Conservation (phyloP, 192 early-diverging fungal genomes). For the Entomortierella parvispora region DNA sequence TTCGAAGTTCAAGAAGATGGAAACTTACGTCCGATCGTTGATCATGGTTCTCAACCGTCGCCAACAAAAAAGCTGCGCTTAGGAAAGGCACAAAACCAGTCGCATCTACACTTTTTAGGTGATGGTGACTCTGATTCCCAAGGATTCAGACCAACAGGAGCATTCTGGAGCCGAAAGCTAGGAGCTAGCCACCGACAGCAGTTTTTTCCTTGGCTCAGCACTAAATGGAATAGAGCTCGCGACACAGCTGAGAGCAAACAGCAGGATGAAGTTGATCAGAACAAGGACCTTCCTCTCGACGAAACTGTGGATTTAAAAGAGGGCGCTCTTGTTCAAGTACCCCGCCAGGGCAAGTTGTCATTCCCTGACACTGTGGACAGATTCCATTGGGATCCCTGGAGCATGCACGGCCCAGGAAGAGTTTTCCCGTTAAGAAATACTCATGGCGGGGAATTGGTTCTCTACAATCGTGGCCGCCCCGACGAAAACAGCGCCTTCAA, state of each 20-base stretch:
- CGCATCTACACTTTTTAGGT: slow-evolving; percentile 11
- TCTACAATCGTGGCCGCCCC: slow-evolving; percentile 7
- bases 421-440: background rate
- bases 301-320: too few species aligned
- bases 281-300: too few species aligned
- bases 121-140: slow-evolving; percentile 9
- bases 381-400: slow-evolving; percentile 9
- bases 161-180: background rate
- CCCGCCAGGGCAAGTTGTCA: too few species aligned
- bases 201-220: too few species aligned
- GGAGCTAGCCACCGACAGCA: too few species aligned
- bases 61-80: slow-evolving; percentile 33
- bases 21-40: slow-evolving; percentile 17
- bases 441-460: slow-evolving; percentile 25
- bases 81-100: background rate
- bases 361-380: too few species aligned
- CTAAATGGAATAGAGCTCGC: too few species aligned
- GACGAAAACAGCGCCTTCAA: background rate
- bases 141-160: background rate
- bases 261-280: too few species aligned
- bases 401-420: background rate
- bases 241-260: too few species aligned
- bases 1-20: slow-evolving; percentile 42
- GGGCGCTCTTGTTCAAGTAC: too few species aligned
- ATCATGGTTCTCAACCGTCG: slow-evolving; percentile 20